Conservation (phyloP, 306 rosid genomes). For the Lathyrus aphaca region DNA sequence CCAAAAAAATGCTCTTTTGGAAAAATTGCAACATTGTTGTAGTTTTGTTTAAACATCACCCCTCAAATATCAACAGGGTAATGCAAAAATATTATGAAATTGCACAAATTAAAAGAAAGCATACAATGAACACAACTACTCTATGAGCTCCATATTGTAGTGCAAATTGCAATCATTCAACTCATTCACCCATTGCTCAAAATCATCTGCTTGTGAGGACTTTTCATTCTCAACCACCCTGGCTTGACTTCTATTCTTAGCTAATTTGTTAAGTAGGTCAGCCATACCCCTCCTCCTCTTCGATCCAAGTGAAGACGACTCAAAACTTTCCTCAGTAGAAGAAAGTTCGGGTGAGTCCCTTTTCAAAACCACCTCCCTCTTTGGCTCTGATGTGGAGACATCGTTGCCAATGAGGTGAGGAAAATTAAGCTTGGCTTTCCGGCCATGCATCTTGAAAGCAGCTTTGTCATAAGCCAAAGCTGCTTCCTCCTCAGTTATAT, state of each 20-base stretch:
- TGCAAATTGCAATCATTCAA: constrained; percentile 9
- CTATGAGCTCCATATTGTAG: background rate
- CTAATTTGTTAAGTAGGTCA: constrained; percentile 36
- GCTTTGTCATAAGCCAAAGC: constrained; percentile 72
- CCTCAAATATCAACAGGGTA: constrained; percentile 1
- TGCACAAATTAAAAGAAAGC: no score
- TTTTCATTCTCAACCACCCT: background rate
- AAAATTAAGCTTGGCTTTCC: constrained; percentile 70
- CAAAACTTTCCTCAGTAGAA: background rate
- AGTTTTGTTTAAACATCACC: constrained; percentile 20
- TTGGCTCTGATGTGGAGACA: background rate
- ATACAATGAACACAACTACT: no score
- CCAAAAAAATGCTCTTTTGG: background rate
- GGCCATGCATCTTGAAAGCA: constrained; percentile 63
- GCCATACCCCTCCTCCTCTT: constrained; percentile 24
- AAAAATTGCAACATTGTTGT: constrained; percentile 1
- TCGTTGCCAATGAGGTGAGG: constrained; percentile 40
- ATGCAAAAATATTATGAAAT: constrained; percentile 23
- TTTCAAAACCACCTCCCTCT: background rate
- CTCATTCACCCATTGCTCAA: constrained; percentile 33
- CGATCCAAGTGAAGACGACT: constrained; percentile 8
- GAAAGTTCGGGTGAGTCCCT: background rate
- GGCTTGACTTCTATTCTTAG: constrained; percentile 23
- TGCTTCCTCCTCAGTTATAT: constrained; percentile 55
- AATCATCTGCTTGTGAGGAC: background rate